A percentile compares a stretch with the other conserved stretches of the same genome.
Conservation (phyloP, 371 early-diverging fungal genomes). For the Mucor circinelloides region DNA sequence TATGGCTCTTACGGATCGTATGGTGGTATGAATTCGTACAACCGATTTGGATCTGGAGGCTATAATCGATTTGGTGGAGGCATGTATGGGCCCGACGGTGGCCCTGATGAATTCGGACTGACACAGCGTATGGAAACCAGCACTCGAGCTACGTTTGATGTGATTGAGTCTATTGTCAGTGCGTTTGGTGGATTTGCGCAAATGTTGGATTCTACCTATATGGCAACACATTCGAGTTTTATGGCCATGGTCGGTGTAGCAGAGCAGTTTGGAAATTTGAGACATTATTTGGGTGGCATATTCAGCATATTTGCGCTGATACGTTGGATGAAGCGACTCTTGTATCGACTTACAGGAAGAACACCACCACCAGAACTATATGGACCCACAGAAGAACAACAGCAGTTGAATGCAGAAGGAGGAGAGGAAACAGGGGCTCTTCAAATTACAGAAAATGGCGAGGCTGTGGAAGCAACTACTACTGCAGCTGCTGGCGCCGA, state of each 20-base stretch:
- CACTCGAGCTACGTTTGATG: conserved; percentile 87
- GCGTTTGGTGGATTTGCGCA: conserved; percentile 96
- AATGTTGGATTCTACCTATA: conserved; percentile 95
- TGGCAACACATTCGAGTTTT: conserved; percentile 95
- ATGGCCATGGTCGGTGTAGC: conserved; percentile 98
- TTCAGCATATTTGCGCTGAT: conserved; percentile 75
- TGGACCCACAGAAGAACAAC: conserved; percentile 48
- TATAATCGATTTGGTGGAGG: conserved; percentile 44
- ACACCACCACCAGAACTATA: conserved; percentile 65
- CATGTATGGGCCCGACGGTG: conserved; percentile 59
- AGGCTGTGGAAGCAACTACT: background rate
- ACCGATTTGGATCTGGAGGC: conserved; percentile 29
- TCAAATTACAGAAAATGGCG: conserved; percentile 45
- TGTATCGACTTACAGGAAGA: conserved; percentile 66
- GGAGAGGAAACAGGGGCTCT: background rate
- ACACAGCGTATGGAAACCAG: conserved; percentile 83
- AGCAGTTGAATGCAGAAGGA: background rate
- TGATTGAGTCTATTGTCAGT: conserved; percentile 89
- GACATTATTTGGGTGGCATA: conserved; percentile 79
- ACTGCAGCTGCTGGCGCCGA: conserved; percentile 1
- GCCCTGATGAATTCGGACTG: conserved; percentile 62
- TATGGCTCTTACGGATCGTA: conserved; percentile 32
- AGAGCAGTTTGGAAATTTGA: conserved; percentile 91
- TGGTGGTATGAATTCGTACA: conserved; percentile 23
- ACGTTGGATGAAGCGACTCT: conserved; percentile 61